Conservation (phyloP, 352 stramenopile genomes). For the Phytopythium oedochilum region DNA sequence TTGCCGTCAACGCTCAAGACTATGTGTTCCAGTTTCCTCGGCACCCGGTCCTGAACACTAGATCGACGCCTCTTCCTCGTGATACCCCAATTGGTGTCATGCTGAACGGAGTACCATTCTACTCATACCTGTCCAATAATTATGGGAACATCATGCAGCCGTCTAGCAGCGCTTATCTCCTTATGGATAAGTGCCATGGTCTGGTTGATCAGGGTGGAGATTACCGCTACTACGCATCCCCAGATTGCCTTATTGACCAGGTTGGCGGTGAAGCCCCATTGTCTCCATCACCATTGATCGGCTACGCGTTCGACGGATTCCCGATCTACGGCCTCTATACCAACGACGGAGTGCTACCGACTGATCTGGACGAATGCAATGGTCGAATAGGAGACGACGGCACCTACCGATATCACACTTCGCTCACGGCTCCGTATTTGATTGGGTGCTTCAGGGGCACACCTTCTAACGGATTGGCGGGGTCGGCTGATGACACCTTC, state of each 20-base stretch:
- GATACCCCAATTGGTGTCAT: conserved; percentile 60
- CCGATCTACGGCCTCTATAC: conserved; percentile 61
- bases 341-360: conserved; percentile 37
- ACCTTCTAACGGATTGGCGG: conserved; percentile 7
- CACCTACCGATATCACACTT: conserved; percentile 68
- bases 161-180: conserved; percentile 24
- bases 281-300: conserved; percentile 47
- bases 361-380: conserved; percentile 64
- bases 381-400: conserved; percentile 56
- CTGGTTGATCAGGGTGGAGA: conserved; percentile 52
- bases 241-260: conserved; percentile 55
- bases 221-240: conserved; percentile 72
- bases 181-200: conserved; percentile 72
- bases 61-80: conserved; percentile 21
- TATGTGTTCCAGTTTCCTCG: conserved; percentile 64
- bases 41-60: conserved; percentile 20
- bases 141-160: conserved; percentile 45
- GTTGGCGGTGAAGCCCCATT: conserved; percentile 24
- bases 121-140: conserved; percentile 23
- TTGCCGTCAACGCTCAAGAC: conserved; percentile 41
- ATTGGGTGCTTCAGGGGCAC: conserved; percentile 58
- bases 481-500: conserved; percentile 22
- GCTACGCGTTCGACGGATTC: conserved; percentile 74
- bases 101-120: conserved; percentile 73
- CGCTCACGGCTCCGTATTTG: conserved; percentile 40